These are phyloP conservation scores for Kluyveromyces siamensis DNA, from an alignment of 805 yeast species.

Conservation along the genomic window DNA sequence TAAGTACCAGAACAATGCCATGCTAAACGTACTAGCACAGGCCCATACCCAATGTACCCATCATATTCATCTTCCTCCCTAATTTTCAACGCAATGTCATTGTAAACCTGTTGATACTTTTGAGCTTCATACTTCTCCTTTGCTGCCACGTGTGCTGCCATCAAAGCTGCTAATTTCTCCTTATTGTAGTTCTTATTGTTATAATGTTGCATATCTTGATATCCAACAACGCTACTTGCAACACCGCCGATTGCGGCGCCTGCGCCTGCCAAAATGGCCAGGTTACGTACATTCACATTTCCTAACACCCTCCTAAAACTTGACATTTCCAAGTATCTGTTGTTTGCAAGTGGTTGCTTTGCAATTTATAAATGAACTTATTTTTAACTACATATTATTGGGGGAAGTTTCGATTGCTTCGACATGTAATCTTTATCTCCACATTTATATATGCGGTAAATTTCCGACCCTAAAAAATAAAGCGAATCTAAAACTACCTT, in stretches of 20 bases:
- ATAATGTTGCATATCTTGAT: background rate
- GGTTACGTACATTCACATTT: slow-evolving; percentile 3
- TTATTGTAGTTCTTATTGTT: slow-evolving; percentile 1
- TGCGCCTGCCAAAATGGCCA: slow-evolving; percentile 28
- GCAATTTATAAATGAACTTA: no score
- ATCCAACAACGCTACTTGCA: background rate
- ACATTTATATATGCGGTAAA: background rate
- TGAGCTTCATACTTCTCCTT: slow-evolving; percentile 20
- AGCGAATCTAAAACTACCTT: background rate
- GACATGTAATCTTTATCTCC: background rate
- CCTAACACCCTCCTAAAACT: background rate
- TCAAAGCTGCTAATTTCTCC: slow-evolving; percentile 1
- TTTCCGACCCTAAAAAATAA: background rate
- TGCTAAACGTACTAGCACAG: slow-evolving; percentile 67
- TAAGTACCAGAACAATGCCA: slow-evolving; percentile 88
- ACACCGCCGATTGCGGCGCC: slow-evolving; percentile 24
- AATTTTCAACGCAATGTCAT: slow-evolving; percentile 59
- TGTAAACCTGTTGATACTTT: slow-evolving; percentile 59
- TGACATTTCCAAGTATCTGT: background rate
- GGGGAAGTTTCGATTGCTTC: no score
- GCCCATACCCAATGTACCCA: slow-evolving; percentile 64
- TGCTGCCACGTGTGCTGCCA: slow-evolving; percentile 23
- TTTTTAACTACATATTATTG: no score
- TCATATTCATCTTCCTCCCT: slow-evolving; percentile 51
- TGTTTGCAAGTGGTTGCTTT: background rate